Percentiles rank a stretch among this genome's conserved stretches.
These are phyloP conservation scores for Nicotiana attenuata DNA, from an alignment of 257 asterid genomes.

Conservation along the genomic window DNA sequence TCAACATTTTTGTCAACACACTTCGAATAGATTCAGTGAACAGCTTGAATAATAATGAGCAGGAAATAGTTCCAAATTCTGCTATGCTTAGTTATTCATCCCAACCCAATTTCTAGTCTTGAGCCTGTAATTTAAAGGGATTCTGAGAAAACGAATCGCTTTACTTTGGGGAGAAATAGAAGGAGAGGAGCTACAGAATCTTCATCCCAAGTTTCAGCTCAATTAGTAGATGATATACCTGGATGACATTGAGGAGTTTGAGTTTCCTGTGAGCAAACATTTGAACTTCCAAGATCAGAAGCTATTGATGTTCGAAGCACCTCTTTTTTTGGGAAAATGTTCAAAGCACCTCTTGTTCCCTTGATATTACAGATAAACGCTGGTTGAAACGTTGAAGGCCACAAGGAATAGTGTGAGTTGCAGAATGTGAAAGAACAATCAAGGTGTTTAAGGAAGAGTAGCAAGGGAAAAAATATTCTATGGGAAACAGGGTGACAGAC, in stretches of 20 bases:
- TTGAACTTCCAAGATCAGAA: conserved; percentile 47
- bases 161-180: neutral
- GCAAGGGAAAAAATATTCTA: neutral
- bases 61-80: conserved; percentile 11
- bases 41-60: neutral
- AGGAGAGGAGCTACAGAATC: neutral
- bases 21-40: conserved; percentile 4
- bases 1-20: neutral
- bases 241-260: conserved; percentile 58
- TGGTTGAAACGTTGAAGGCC: conserved; percentile 7
- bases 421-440: neutral
- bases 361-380: neutral
- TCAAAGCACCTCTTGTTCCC: conserved; percentile 6
- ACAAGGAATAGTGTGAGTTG: neutral
- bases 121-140: neutral
- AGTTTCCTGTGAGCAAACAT: conserved; percentile 28
- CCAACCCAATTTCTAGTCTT: neutral
- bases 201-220: neutral
- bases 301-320: conserved; percentile 45
- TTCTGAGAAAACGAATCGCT: neutral
- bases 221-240: conserved; percentile 37
- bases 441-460: neutral
- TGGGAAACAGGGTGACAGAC: neutral
- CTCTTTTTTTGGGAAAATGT: neutral
- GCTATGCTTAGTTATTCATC: conserved; percentile 19